Conservation (phyloP, 1,284 basidiomycete species). For the Cystobasidiaceae sp. region DNA sequence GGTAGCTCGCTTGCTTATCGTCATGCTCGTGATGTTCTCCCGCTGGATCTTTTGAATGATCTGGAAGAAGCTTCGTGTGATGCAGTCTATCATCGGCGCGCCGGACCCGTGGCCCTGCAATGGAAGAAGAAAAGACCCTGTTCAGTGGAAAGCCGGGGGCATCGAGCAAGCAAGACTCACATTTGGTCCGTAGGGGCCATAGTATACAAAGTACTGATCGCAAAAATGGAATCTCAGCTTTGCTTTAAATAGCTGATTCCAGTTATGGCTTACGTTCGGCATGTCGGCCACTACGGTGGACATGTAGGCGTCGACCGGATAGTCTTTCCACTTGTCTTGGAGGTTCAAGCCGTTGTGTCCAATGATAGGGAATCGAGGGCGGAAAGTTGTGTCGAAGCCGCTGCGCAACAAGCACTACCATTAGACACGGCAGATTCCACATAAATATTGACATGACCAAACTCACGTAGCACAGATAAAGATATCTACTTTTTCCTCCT, state of each 20-base stretch:
- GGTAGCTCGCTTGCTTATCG: constrained; percentile 9
- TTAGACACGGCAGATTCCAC: not conserved
- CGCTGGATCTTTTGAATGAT: constrained; percentile 26
- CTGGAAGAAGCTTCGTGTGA: constrained; percentile 33
- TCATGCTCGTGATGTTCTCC: constrained; percentile 18
- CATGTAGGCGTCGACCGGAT: constrained; percentile 19
- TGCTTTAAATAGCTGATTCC: not conserved
- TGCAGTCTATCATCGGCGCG: constrained; percentile 39
- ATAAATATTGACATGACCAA: not conserved
- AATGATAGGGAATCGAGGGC: constrained; percentile 19
- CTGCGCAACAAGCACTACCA: not conserved
- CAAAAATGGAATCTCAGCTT: not conserved
- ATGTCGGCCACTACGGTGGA: constrained; percentile 5
- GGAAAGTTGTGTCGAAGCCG: constrained; percentile 15
- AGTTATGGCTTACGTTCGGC: constrained; percentile 17
- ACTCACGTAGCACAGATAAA: constrained; percentile 42
- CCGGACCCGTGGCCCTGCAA: constrained; percentile 39
- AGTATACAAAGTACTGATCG: constrained; percentile 37
- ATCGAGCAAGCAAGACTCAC: not conserved
- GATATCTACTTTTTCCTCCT: constrained; percentile 39
- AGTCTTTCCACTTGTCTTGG: constrained; percentile 26
- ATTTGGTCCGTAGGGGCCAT: constrained; percentile 40
- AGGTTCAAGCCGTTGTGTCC: constrained; percentile 12
- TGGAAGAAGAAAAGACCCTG: not conserved
- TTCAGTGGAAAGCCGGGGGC: not conserved